These are phyloP conservation scores for Pulveroboletus frians DNA, from an alignment of 768 basidiomycete species.

Conservation along the genomic window DNA sequence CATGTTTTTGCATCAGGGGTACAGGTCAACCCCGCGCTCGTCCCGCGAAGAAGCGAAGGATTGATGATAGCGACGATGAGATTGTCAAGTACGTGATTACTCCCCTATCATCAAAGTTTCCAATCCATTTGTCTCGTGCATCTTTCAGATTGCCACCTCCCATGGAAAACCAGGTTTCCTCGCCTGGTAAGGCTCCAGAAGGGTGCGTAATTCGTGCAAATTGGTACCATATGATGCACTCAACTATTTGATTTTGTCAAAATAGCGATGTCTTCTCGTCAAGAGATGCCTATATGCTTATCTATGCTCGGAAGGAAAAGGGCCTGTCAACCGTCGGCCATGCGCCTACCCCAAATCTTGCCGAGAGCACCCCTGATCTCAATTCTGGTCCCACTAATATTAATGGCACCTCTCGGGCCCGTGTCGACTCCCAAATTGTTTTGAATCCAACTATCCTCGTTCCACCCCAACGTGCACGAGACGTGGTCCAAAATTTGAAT, in stretches of 20 bases:
- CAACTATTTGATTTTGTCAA: slow-evolving; percentile 17
- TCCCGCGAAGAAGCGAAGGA: slow-evolving; percentile 44
- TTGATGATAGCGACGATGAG: slow-evolving; percentile 60
- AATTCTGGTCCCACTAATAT: slow-evolving; percentile 12
- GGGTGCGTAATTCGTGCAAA: slow-evolving; percentile 74
- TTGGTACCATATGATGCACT: slow-evolving; percentile 43
- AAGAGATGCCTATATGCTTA: slow-evolving; percentile 92
- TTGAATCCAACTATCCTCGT: slow-evolving; percentile 24
- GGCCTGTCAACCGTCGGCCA: slow-evolving; percentile 9
- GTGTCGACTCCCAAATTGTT: slow-evolving; percentile 4
- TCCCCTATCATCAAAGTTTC: slow-evolving; percentile 10
- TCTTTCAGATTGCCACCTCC: slow-evolving; percentile 19
- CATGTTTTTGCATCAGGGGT: slow-evolving; percentile 14
- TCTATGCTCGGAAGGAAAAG: slow-evolving; percentile 59
- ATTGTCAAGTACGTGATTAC: slow-evolving; percentile 25
- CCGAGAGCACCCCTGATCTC: slow-evolving; percentile 14
- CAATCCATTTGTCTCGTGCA: slow-evolving; percentile 9
- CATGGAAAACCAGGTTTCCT: slow-evolving; percentile 19
- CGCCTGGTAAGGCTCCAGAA: slow-evolving; percentile 36
- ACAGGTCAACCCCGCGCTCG: slow-evolving; percentile 33
- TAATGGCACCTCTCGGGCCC: slow-evolving; percentile 19
- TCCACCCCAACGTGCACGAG: slow-evolving; percentile 53
- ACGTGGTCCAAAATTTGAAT: slow-evolving; percentile 54
- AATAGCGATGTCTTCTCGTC: slow-evolving; percentile 53
- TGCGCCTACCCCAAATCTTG: slow-evolving; percentile 14